A percentile compares a stretch with the other conserved stretches of the same genome.
These are phyloP conservation scores for Tolypocladium ovalisporum DNA, from an alignment of 2,329 filamentous ascomycete genomes.

Conservation along the genomic window DNA sequence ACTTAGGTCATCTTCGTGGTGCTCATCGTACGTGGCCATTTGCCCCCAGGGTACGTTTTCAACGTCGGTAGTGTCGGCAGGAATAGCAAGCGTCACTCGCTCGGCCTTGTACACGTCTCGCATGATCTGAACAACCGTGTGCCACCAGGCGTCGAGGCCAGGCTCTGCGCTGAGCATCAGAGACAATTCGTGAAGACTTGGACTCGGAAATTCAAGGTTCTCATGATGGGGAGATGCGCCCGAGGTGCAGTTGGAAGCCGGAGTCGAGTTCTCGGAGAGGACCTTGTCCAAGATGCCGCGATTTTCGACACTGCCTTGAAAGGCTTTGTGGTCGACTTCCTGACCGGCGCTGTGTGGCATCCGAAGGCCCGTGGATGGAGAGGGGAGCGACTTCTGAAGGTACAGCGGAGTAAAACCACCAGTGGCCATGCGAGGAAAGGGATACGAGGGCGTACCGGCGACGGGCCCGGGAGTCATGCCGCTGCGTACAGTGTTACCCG, in stretches of 20 bases:
- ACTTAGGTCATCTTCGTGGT: constrained; percentile 51
- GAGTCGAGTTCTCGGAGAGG: constrained; percentile 49
- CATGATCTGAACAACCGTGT: constrained; percentile 73
- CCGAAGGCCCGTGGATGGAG: constrained; percentile 44
- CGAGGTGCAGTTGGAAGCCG: constrained; percentile 46
- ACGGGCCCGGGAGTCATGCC: constrained; percentile 43
- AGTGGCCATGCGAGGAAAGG: constrained; percentile 64
- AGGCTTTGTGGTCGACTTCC: too few relatives aligned
- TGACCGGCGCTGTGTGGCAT: too few relatives aligned
- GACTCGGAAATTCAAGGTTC: constrained; percentile 59
- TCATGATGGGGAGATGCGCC: constrained; percentile 33
- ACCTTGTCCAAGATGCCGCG: constrained; percentile 39
- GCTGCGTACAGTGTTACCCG: constrained; percentile 56
- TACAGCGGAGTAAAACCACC: constrained; percentile 37
- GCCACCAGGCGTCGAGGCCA: constrained; percentile 88
- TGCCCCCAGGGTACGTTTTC: constrained; percentile 98
- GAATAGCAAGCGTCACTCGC: constrained; percentile 74
- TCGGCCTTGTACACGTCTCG: constrained; percentile 75
- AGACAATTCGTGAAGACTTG: constrained; percentile 78
- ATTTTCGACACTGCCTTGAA: constrained; percentile 26
- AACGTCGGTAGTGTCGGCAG: constrained; percentile 83
- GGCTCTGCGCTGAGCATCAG: constrained; percentile 75
- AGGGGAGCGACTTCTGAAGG: constrained; percentile 53
- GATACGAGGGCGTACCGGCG: constrained; percentile 67
- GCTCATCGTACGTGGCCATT: constrained; percentile 74